phyloP scores from a whole-genome alignment of 2,329 filamentous ascomycete genomes.

The Colletotrichum liriopes region DNA sequence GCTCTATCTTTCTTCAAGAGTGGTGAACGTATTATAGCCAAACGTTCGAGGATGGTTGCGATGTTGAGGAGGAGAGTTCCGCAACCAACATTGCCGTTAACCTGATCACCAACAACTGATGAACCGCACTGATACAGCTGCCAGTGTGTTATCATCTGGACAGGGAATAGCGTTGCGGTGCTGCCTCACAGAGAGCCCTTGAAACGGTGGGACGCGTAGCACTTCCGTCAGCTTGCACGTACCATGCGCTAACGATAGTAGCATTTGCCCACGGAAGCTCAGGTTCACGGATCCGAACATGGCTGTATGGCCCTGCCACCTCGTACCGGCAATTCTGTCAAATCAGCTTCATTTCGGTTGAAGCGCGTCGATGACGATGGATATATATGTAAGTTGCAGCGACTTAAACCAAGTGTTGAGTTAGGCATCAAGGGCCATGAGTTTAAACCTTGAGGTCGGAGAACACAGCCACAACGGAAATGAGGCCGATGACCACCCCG shows the following conservation, averaged over 20 bases:
- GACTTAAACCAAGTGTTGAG: not conserved
- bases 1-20: not conserved
- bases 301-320: no score
- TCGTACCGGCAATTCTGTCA: not conserved
- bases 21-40: not conserved
- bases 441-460: not conserved
- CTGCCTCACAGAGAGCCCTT: conserved; percentile 27
- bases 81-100: no score
- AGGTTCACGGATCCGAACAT: not conserved
- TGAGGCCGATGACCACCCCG: conserved; percentile 1
- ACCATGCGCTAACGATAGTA: not conserved
- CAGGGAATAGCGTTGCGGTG: conserved; percentile 24
- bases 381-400: not conserved
- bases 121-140: not conserved
- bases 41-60: not conserved
- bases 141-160: not conserved
- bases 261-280: not conserved
- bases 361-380: not conserved
- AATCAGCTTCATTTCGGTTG: conserved; percentile 14
- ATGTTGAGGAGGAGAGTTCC: not conserved
- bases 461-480: conserved; percentile 15
- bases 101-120: not conserved
- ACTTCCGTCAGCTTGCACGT: conserved; percentile 10
- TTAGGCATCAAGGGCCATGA: not conserved
- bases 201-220: conserved; percentile 31